A percentile compares a stretch with the other conserved stretches of the same genome.
Evolutionary conservation across 2,329 filamentous ascomycete genomes (phyloP).

Genomic region (Sarocladium brachiariae): DNA sequence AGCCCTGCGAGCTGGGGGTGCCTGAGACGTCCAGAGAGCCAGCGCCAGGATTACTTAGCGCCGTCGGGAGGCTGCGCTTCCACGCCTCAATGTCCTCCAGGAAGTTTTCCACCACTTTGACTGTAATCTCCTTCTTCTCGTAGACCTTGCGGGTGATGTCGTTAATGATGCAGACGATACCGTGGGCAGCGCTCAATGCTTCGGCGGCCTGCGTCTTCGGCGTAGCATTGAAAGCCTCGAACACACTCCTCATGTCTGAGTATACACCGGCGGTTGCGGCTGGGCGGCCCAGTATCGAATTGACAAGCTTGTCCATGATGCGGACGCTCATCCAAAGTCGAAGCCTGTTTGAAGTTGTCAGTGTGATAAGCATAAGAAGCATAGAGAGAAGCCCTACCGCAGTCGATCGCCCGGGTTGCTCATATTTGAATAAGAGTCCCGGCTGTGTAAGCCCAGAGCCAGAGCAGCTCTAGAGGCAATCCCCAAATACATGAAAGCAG

Average conservation of each 20-base stretch:
- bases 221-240: constrained; percentile 16
- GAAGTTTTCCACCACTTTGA: constrained; percentile 29
- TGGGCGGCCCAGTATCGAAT: constrained; percentile 30
- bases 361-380: background rate
- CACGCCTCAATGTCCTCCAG: constrained; percentile 36
- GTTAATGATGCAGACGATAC: constrained; percentile 35
- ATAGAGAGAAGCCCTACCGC: constrained; percentile 15
- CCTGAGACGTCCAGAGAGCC: background rate
- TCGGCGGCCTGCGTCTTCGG: constrained; percentile 13
- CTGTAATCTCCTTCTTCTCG: constrained; percentile 26
- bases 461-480: constrained; percentile 51
- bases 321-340: constrained; percentile 31
- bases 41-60: constrained; percentile 14
- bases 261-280: constrained; percentile 27
- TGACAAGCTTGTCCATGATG: constrained; percentile 31
- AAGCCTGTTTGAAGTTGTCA: constrained; percentile 19
- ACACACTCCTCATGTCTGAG: constrained; percentile 18
- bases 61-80: constrained; percentile 35
- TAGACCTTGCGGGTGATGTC: constrained; percentile 36
- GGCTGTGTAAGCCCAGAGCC: constrained; percentile 46
- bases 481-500: constrained; percentile 57
- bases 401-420: constrained; percentile 13
- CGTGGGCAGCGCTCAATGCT: constrained; percentile 32
- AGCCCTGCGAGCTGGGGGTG: background rate
- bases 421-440: constrained; percentile 22